Evolutionary conservation across 1,139 yeast species (phyloP), one percentile per base, ranked within the genome.

Genomic region (Geotrichum europaeum): DNA sequence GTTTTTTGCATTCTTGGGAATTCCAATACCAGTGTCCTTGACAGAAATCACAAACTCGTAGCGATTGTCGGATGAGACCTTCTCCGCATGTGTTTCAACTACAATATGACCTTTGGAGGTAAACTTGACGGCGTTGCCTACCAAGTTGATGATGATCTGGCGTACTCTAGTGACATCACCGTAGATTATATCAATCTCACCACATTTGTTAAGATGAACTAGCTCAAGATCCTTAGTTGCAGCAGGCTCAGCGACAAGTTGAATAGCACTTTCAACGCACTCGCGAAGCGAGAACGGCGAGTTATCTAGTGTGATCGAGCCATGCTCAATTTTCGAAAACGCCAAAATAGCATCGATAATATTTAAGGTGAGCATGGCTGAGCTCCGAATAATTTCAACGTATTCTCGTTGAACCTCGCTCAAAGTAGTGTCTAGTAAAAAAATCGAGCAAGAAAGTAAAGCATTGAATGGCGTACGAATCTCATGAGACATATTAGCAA

Each of bases 21-120:
- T 83, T 5, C 87, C 87, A 63, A 83, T 83, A n/a, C 87, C 87
- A 0, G 86, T 81, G 66, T 84, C 87, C 53, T 76, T 73, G 15
- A 82, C 83, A 2, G 75, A 69, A 7, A 82, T 70, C 3, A 70
- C 67, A 61, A 81, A 73, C 63, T 81, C 83, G 62, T 75, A 78
- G 18, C 84, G 71, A 53, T 74, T 74, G 43, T 72, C 75, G 2
- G 69, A 55, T 3, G 74, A 68, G 1, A 76, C 70, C 57, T 68
- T 68, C 18, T 72, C 73, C 1, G 81, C 77, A 18, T 67, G 66
- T 0, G 80, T 72, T 56, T 75, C 77, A 4, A 83, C 78, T 3
- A 76, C 70, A 47, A 83, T 77, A 62, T 79, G 76, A 0, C 87
- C 86, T 45, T 68, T 63, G 9, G 75, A 69, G 0, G 86, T 82